Base-by-base conservation (phyloP, 202 grass and related monocot species). In the Bolboschoenoplectus hybrid region DNA sequence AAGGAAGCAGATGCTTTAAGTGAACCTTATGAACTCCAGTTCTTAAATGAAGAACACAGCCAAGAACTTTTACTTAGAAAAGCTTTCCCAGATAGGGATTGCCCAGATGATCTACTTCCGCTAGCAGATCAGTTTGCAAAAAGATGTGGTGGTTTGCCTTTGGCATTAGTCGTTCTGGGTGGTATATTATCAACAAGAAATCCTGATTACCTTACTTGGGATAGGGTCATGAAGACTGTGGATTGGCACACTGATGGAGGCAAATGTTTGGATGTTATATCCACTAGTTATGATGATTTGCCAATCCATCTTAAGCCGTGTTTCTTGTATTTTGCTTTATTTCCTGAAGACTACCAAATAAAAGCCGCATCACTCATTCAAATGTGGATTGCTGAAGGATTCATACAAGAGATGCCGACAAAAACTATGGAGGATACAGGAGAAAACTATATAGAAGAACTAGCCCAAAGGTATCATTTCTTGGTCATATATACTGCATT, bases 1-100 rank as follows among this genome's bases (percentile, higher is more conserved):
- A 79, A 74, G 75, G 68, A 87, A 50, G 85, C 85, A 81, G 73
- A 65, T 12, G 84, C 84, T 34, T 40, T 39, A 14, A 87, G 72
- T 20, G 69, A 74, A 6, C 69, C 69, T 7, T 9, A 26, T 32
- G 45, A 53, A 34, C 73, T 77, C 3, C 73, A 10, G 9, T 20
- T 51, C 16, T 77, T 77, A 32, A 34, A 52, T 39, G 14, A 51
- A 51, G 20, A 52, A n/a, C n/a, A 77, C 17, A 77, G 73, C 41
- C 45, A 26, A 32, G 6, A 51, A 51, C 73, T 77, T 14, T 32
- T 77, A n/a, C 50, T 77, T 20, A 77, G 32, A 32, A 77, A 77
- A 39, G 73, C 73, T 53, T 53, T 77, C 3, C 73, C 73, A 4
- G 5, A 26, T 51, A 34, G 35, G 3, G 6, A 26, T 36, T 78